Evolutionary conservation across 306 rosid species (phyloP).

Genomic region (Potentilla sterilis): DNA sequence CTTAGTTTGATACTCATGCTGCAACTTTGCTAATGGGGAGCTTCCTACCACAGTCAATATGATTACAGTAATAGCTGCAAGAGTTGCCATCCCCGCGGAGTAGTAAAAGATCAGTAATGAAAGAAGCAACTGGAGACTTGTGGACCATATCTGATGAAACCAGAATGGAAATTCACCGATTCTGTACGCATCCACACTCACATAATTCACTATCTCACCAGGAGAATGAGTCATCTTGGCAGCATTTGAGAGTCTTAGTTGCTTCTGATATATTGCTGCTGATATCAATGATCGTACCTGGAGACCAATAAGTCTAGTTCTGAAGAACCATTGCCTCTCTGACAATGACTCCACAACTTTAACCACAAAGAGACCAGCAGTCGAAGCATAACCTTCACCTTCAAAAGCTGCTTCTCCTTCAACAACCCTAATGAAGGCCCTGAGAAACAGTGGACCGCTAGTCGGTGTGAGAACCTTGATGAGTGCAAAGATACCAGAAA

Average conservation of each 20-base stretch:
- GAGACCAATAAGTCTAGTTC: slow-evolving; percentile 25
- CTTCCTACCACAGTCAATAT: slow-evolving; percentile 20
- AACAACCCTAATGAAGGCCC: slow-evolving; percentile 12
- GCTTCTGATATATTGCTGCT: slow-evolving; percentile 33
- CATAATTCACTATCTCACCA: slow-evolving; percentile 34
- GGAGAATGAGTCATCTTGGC: slow-evolving; percentile 17
- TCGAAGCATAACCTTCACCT: slow-evolving; percentile 26
- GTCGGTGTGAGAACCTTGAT: slow-evolving; percentile 12
- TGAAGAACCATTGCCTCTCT: slow-evolving; percentile 27
- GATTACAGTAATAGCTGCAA: slow-evolving; percentile 28
- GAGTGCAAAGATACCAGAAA: slow-evolving; percentile 23
- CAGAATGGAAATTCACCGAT: slow-evolving; percentile 29
- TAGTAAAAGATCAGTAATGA: slow-evolving; percentile 23
- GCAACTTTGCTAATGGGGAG: slow-evolving; percentile 31
- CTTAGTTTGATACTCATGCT: slow-evolving; percentile 26
- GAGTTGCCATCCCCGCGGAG: slow-evolving; percentile 24
- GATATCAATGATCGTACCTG: slow-evolving; percentile 31
- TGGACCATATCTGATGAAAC: slow-evolving; percentile 38
- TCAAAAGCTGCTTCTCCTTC: slow-evolving; percentile 21
- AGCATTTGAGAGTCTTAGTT: slow-evolving; percentile 22
- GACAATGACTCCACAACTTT: slow-evolving; percentile 24
- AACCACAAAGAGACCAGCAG: slow-evolving; percentile 20
- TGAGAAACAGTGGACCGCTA: slow-evolving; percentile 22
- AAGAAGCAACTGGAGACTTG: slow-evolving; percentile 28
- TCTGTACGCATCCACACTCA: slow-evolving; percentile 29